Conservation (phyloP, 2,329 filamentous ascomycete genomes). For the Ophiostoma novo-ulmi region DNA sequence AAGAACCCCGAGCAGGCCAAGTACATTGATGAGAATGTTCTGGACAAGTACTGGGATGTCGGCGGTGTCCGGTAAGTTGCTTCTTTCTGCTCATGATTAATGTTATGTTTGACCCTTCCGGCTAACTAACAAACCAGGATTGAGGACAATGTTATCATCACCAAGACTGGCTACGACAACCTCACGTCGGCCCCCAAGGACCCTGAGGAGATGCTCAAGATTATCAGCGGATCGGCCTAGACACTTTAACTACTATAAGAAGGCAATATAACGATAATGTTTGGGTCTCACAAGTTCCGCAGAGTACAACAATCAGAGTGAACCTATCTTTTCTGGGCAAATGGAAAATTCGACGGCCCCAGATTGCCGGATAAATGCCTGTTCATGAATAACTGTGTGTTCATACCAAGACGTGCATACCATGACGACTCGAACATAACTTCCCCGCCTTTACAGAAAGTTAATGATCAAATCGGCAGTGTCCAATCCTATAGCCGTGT, state of each 20-base stretch:
- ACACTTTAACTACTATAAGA: neutral
- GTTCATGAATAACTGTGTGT: neutral
- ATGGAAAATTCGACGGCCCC: neutral
- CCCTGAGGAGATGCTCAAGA: slow-evolving; percentile 51
- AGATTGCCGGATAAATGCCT: neutral
- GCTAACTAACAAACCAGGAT: slow-evolving; percentile 38
- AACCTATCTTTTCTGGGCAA: neutral
- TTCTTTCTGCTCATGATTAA: neutral
- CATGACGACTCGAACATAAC: neutral
- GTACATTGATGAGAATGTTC: slow-evolving; percentile 68
- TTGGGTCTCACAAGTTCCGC: neutral
- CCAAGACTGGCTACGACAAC: slow-evolving; percentile 56
- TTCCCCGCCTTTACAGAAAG: neutral
- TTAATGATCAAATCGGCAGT: neutral
- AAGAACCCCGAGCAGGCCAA: slow-evolving; percentile 64
- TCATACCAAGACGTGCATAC: neutral
- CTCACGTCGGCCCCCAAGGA: slow-evolving; percentile 62
- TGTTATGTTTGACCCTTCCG: no score
- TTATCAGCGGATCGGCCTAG: slow-evolving; percentile 37
- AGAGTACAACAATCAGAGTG: neutral
- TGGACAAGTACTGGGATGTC: slow-evolving; percentile 77
- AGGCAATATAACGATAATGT: neutral
- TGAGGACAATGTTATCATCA: slow-evolving; percentile 61
- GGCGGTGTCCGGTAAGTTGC: slow-evolving; percentile 63
- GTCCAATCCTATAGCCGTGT: neutral